Base-by-base conservation (phyloP, 768 basidiomycete species). In the Mrakia gelida region DNA sequence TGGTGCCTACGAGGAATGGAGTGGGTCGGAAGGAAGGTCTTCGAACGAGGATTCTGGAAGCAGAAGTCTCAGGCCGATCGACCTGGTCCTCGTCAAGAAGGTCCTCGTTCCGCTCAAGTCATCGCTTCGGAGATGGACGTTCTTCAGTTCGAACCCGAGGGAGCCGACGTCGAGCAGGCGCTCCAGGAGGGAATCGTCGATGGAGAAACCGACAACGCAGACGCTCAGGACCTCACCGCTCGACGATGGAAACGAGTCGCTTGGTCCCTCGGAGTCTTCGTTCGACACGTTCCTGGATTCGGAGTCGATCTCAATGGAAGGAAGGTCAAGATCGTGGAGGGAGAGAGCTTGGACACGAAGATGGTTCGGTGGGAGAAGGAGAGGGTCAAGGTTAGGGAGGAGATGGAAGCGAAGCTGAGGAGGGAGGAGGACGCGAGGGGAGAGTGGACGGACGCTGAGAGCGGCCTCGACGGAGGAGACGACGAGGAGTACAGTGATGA, bases 1-100 rank as follows among this genome's bases (percentile, higher is more conserved):
- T 98, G 95, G 94, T 92, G 92, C 81, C 83, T 98, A 80, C 88
- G 97, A 45, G 97, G 97, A 1, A 93, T 95, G 91, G 95, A 95
- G 81, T 99, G 97, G 97, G 91, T 93, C 5, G 92, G 93, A 9
- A 88, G 93, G 78, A 89, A 90, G 79, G 90, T 98, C 23, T 98
- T 92, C 83, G 94, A 96, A 83, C 89, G 93, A 59, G 96, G 95
- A 0, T 98, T 91, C 83, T 99, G 97, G 97, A 92, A 91, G 82
- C 86, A 87, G n/a, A 86, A 84, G 68, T 43, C 78, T 28, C 28
- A 23, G 15, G 45, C 49, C 7, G 74, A 70, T 30, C 68, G 74
- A 28, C 34, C 52, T 61, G 74, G 68, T 26, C 62, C 71, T 59
- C 30, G 54, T 45, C 62, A 26, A 63, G 78, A 52, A 63, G 73